These are phyloP conservation scores for Saccharomyces paradoxus DNA, from an alignment of 805 yeast genomes.

Conservation along the genomic window DNA sequence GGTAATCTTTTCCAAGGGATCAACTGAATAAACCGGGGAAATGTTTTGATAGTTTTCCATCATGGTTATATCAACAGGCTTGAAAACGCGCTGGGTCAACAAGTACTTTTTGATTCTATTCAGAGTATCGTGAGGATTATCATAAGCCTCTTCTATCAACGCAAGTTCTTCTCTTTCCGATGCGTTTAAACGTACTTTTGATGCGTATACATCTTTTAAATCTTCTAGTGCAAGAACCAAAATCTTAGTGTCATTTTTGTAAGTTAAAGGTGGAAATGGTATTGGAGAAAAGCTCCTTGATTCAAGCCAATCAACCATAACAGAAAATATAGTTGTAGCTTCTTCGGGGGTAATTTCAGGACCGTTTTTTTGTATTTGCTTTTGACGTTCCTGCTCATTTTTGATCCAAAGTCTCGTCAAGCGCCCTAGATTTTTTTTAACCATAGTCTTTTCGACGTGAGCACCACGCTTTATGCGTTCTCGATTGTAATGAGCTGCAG, in stretches of 20 bases:
- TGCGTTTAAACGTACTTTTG: constrained; percentile 71
- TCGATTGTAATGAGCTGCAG: constrained; percentile 86
- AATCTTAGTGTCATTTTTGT: constrained; percentile 88
- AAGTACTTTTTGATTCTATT: constrained; percentile 75
- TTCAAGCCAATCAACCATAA: constrained; percentile 89
- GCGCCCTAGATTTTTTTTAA: constrained; percentile 87
- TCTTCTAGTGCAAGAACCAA: constrained; percentile 83
- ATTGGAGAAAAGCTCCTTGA: constrained; percentile 75
- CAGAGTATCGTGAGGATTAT: constrained; percentile 89
- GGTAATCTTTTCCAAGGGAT: constrained; percentile 88
- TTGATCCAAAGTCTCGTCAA: constrained; percentile 88
- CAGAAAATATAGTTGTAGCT: constrained; percentile 78
- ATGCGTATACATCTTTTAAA: constrained; percentile 69
- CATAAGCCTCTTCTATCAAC: constrained; percentile 90
- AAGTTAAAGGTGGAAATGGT: constrained; percentile 86
- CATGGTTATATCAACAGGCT: constrained; percentile 81
- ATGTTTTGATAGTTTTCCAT: constrained; percentile 82
- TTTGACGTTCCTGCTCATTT: constrained; percentile 84
- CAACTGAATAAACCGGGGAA: constrained; percentile 79
- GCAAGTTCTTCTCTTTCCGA: constrained; percentile 89
- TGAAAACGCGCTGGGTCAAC: constrained; percentile 83
- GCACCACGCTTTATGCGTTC: constrained; percentile 85
- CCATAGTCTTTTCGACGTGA: constrained; percentile 88
- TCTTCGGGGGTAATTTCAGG: constrained; percentile 81
- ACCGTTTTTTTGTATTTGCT: constrained; percentile 69